A percentile compares a stretch with the other conserved stretches of the same genome.
Evolutionary conservation across 1,139 yeast genomes (phyloP).

Genomic region (Yarrowia galli): DNA sequence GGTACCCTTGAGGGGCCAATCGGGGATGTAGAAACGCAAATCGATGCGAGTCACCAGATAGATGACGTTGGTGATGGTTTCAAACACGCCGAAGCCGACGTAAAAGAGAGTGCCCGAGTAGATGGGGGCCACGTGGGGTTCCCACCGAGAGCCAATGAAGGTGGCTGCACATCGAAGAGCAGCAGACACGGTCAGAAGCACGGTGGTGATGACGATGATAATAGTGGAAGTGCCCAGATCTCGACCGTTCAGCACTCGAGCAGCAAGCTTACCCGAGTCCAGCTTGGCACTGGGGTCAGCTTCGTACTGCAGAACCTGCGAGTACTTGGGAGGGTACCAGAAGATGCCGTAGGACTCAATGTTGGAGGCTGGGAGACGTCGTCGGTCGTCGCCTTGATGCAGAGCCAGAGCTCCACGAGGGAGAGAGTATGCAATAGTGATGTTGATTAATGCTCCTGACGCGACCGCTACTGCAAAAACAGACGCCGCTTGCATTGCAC

Average conservation of each 20-base stretch:
- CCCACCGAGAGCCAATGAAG: slow-evolving; percentile 49
- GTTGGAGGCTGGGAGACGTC: slow-evolving; percentile 36
- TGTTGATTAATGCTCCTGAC: slow-evolving; percentile 59
- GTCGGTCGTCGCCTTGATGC: slow-evolving; percentile 42
- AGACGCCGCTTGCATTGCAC: slow-evolving; percentile 66
- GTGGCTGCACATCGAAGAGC: slow-evolving; percentile 63
- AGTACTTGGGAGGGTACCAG: slow-evolving; percentile 49
- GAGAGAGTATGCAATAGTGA: slow-evolving; percentile 61
- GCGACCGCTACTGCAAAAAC: slow-evolving; percentile 67
- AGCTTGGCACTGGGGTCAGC: slow-evolving; percentile 34
- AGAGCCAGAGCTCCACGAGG: slow-evolving; percentile 67
- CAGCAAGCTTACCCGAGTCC: slow-evolving; percentile 26
- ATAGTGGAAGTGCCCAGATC: slow-evolving; percentile 45
- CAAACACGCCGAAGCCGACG: slow-evolving; percentile 71
- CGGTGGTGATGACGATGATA: slow-evolving; percentile 60
- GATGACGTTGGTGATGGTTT: slow-evolving; percentile 61
- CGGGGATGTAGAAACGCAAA: slow-evolving; percentile 81
- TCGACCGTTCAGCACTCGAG: slow-evolving; percentile 35
- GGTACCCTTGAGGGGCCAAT: slow-evolving; percentile 44
- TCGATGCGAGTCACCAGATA: slow-evolving; percentile 72
- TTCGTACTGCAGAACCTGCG: slow-evolving; percentile 43
- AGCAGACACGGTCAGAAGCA: slow-evolving; percentile 64
- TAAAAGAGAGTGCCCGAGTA: slow-evolving; percentile 66
- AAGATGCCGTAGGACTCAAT: slow-evolving; percentile 43
- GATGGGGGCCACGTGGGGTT: slow-evolving; percentile 48